Base-by-base conservation (phyloP, 2,329 filamentous ascomycete genomes). In the Metarhizium rileyi region DNA sequence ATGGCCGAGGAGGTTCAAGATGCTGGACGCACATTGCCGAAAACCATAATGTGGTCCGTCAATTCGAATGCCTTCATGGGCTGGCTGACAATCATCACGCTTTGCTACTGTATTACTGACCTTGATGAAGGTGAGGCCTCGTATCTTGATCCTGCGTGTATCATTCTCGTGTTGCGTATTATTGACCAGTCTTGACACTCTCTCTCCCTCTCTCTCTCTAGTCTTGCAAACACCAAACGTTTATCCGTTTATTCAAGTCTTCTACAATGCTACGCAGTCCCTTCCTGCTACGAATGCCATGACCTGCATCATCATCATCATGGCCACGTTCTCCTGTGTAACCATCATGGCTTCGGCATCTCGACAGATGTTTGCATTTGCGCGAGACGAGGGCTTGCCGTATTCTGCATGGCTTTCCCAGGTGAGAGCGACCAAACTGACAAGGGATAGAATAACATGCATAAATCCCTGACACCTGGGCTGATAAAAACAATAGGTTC, bases 171-270 rank as follows among this genome's bases (percentile, higher is more conserved):
- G 46, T 42, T 48, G 20, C 42, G 16, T 14, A 33, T 14, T 12
- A 10, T 14, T 14, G 38, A 42, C 12, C 38, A 2, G 22, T 22
- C 2, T 16, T 23, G 38, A 7, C 22, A 10, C n/a, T n/a, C n/a
- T n/a, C n/a, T 42, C 20, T 6, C 2, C 20, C 12, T 25, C 22
- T 36, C 5, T 12, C 9, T 12, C 12, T 30, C 9, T 14, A n/a
- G 46, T 28, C 9, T 5, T 43, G 3, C 60, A 63, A 0, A 71
- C 69, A 0, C 66, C 67, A 0, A 78, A 76, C 0, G 71, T 70
- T 1, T 78, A 76, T 46, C 78, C 81, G 0, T 80, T 81, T 53
- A 81, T 84, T 57, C 69, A 79, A 47, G 70, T 81, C 20, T 81
- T 81, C 51, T 69, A 68, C 53, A 69, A 77, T 33, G 72, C 72